phyloP scores from a whole-genome alignment of 1,139 yeast species.

The Blastobotrys elegans region DNA sequence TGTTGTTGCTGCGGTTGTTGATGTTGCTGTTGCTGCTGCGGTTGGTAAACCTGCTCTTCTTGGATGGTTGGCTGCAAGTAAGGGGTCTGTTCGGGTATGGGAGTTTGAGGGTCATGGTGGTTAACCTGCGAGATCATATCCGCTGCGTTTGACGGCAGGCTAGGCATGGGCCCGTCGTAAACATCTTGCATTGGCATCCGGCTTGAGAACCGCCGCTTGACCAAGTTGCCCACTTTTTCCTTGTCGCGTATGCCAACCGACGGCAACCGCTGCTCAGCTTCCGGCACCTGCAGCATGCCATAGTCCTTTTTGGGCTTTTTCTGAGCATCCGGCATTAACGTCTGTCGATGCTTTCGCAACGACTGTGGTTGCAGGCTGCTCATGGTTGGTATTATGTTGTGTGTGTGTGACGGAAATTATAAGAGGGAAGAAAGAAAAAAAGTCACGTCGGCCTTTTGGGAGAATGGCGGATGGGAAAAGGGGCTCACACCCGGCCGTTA shows the following conservation, averaged over 20 bases:
- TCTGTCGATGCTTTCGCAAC: constrained; percentile 31
- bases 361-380: constrained; percentile 23
- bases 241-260: constrained; percentile 23
- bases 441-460: no score
- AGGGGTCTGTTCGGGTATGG: background rate
- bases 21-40: background rate
- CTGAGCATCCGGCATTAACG: constrained; percentile 21
- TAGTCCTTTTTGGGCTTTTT: constrained; percentile 19
- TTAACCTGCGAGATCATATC: constrained; percentile 25
- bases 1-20: background rate
- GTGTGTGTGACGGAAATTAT: no score
- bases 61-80: background rate
- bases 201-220: constrained; percentile 27
- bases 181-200: constrained; percentile 13
- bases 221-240: constrained; percentile 27
- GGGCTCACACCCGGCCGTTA: no score
- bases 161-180: constrained; percentile 17
- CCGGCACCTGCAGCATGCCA: constrained; percentile 21
- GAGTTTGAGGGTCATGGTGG: constrained; percentile 1
- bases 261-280: constrained; percentile 22
- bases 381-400: background rate
- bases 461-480: no score
- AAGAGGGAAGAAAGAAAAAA: no score
- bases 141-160: constrained; percentile 27
- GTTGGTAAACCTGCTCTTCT: background rate